These are phyloP conservation scores for Volvariella surrecta DNA, from an alignment of 1,284 basidiomycete species.

Conservation along the genomic window DNA sequence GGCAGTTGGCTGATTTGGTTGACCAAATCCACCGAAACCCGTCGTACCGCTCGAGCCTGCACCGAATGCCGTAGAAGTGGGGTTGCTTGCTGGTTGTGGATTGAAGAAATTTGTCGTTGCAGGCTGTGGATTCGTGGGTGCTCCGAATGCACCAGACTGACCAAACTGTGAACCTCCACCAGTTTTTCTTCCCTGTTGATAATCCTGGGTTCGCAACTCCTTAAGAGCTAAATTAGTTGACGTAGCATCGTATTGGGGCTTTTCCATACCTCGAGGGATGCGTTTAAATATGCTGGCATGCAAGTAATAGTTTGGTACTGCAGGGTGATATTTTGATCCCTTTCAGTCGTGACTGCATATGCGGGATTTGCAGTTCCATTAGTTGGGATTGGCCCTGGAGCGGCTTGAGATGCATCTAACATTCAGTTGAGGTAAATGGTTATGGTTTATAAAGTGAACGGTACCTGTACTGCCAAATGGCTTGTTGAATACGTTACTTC, in stretches of 20 bases:
- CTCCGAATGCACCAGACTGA: slow-evolving; percentile 19
- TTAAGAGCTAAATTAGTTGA: slow-evolving; percentile 16
- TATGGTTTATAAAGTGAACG: slow-evolving; percentile 6
- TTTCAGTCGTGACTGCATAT: slow-evolving; percentile 47
- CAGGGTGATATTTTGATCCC: slow-evolving; percentile 41
- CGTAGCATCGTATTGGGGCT: slow-evolving; percentile 4
- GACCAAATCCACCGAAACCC: slow-evolving; percentile 42
- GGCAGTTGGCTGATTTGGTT: slow-evolving; percentile 20
- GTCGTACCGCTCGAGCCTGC: slow-evolving; percentile 21
- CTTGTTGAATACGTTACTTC: slow-evolving; percentile 26
- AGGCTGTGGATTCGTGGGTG: slow-evolving; percentile 13
- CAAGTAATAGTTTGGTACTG: slow-evolving; percentile 72
- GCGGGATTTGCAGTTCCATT: slow-evolving; percentile 56
- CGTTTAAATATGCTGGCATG: slow-evolving; percentile 59
- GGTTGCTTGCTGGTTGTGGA: not conserved
- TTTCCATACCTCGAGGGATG: slow-evolving; percentile 60
- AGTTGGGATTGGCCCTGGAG: slow-evolving; percentile 18
- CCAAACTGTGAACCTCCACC: slow-evolving; percentile 34
- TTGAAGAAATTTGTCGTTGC: slow-evolving; percentile 5
- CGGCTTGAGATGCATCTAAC: slow-evolving; percentile 15
- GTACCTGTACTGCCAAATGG: slow-evolving; percentile 34
- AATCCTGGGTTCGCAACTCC: slow-evolving; percentile 73
- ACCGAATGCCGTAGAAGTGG: slow-evolving; percentile 30
- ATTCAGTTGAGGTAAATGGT: slow-evolving; percentile 3
- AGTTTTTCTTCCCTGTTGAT: slow-evolving; percentile 67